phyloP scores from a whole-genome alignment of 208 protist species.

The Trypanosomatidae sp. region DNA sequence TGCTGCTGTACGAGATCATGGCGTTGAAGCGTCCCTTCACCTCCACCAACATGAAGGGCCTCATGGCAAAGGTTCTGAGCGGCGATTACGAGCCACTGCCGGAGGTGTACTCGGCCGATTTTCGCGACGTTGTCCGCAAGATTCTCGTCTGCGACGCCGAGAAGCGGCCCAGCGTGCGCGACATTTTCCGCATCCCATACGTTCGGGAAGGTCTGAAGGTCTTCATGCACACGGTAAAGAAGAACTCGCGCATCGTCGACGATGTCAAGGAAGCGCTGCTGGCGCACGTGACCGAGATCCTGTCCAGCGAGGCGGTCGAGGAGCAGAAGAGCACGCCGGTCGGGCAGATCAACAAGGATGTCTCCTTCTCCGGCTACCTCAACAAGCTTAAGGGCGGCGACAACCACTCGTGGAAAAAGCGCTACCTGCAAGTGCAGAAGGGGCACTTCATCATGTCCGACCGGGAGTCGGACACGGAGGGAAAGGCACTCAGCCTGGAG shows the following conservation, averaged over 20 bases:
- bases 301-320: constrained; percentile 39
- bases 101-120: constrained; percentile 58
- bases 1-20: constrained; percentile 83
- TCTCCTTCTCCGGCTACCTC: constrained; percentile 68
- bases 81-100: constrained; percentile 66
- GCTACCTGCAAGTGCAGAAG: constrained; percentile 69
- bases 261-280: constrained; percentile 60
- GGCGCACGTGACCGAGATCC: constrained; percentile 64
- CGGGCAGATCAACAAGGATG: constrained; percentile 70
- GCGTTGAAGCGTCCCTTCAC: constrained; percentile 77
- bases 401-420: constrained; percentile 70
- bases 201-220: constrained; percentile 78
- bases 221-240: constrained; percentile 81
- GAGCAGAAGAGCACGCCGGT: constrained; percentile 37
- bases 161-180: constrained; percentile 61
- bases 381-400: constrained; percentile 70
- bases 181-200: constrained; percentile 78
- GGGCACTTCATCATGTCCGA: constrained; percentile 79
- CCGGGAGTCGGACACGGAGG: constrained; percentile 61
- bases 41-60: constrained; percentile 77
- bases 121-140: constrained; percentile 59
- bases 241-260: constrained; percentile 70
- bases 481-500: constrained; percentile 77
- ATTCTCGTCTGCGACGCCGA: constrained; percentile 78
- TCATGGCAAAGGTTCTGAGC: constrained; percentile 80